These are phyloP conservation scores for Babesia caballi DNA, from an alignment of 169 alveolate species.

Conservation along the genomic window DNA sequence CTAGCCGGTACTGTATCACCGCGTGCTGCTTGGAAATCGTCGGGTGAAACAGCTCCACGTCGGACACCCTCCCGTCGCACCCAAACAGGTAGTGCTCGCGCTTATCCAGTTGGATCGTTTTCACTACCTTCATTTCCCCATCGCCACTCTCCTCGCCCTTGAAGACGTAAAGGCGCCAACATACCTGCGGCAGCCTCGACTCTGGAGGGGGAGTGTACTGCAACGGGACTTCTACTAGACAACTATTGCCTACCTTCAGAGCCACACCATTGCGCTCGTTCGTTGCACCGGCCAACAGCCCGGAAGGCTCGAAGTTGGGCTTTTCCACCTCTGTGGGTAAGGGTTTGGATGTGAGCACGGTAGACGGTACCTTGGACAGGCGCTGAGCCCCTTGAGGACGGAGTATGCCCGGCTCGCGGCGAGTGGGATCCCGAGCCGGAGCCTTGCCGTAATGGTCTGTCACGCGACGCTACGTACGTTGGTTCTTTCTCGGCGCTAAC, in stretches of 20 bases:
- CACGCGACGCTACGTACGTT: conserved; percentile 1
- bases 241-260: conserved; percentile 71
- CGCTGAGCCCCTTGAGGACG: neutral
- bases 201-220: conserved; percentile 83
- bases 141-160: conserved; percentile 45
- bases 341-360: neutral
- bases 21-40: conserved; percentile 94
- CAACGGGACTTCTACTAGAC: neutral
- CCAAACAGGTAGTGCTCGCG: conserved; percentile 85
- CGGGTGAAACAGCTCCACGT: conserved; percentile 83
- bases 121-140: conserved; percentile 37
- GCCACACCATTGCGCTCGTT: conserved; percentile 74
- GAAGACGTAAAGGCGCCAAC: conserved; percentile 84
- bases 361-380: neutral
- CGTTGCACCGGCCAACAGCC: conserved; percentile 80
- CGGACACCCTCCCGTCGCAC: conserved; percentile 89
- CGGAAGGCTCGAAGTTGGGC: conserved; percentile 85
- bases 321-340: conserved; percentile 30
- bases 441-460: neutral
- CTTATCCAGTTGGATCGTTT: conserved; percentile 74
- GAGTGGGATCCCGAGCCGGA: neutral
- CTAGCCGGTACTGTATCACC: conserved; percentile 90
- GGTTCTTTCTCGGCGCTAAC: neutral
- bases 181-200: conserved; percentile 71
- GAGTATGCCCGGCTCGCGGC: neutral